Conservation (phyloP, 805 yeast genomes). For the Yarrowia sp. region DNA sequence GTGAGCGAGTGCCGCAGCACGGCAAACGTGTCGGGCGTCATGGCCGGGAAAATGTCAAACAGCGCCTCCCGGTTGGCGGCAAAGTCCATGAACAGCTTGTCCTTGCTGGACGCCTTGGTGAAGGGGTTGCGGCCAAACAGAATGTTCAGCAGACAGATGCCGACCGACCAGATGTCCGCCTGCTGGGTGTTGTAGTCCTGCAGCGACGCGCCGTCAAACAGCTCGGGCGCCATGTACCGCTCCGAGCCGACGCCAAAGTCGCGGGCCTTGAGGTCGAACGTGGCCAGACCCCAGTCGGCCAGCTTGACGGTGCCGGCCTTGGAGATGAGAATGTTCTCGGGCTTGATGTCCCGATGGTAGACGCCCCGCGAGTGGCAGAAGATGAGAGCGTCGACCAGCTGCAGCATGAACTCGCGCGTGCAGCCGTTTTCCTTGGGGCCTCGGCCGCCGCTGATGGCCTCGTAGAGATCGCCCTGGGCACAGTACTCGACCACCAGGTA, state of each 20-base stretch:
- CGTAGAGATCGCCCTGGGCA: slow-evolving; percentile 84
- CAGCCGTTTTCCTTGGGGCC: slow-evolving; percentile 59
- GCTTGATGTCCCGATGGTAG: slow-evolving; percentile 93
- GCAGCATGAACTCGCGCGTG: slow-evolving; percentile 68
- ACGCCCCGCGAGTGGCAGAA: slow-evolving; percentile 84
- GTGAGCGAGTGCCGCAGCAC: slow-evolving; percentile 79
- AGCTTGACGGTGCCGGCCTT: slow-evolving; percentile 63
- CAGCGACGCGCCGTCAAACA: slow-evolving; percentile 62
- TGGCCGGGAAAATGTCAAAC: slow-evolving; percentile 87
- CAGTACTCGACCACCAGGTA: slow-evolving; percentile 87
- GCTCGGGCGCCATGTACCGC: slow-evolving; percentile 94
- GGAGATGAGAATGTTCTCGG: slow-evolving; percentile 84
- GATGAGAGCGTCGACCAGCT: slow-evolving; percentile 76
- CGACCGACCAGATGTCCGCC: slow-evolving; percentile 89
- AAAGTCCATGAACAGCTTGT: slow-evolving; percentile 83
- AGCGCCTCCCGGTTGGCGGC: slow-evolving; percentile 87
- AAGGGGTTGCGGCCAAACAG: slow-evolving; percentile 92
- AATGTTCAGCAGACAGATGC: slow-evolving; percentile 79
- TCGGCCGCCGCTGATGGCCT: slow-evolving; percentile 72
- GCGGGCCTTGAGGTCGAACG: slow-evolving; percentile 62
- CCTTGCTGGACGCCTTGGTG: slow-evolving; percentile 77
- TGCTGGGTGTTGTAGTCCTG: slow-evolving; percentile 74
- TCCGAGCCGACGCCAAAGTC: slow-evolving; percentile 90
- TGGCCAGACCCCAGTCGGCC: slow-evolving; percentile 92
- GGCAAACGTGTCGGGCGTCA: slow-evolving; percentile 86